phyloP scores from a whole-genome alignment of 306 rosid species.

The Pyrus bretschneideri region DNA sequence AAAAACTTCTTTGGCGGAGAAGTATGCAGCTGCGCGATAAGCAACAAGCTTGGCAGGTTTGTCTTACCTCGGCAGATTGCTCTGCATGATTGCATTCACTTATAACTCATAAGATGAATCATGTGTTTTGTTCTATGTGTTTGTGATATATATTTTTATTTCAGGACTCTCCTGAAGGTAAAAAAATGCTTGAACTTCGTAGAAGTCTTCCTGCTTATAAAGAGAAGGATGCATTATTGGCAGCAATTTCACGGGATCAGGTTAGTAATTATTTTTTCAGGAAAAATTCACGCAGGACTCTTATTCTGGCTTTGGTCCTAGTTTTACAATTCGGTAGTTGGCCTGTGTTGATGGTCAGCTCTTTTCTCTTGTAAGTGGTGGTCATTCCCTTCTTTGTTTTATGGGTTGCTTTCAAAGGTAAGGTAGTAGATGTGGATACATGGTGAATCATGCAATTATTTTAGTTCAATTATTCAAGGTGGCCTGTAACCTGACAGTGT shows the following conservation, averaged over 20 bases:
- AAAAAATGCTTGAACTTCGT: slow-evolving; percentile 69
- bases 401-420: neutral
- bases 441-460: neutral
- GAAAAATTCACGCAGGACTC: neutral
- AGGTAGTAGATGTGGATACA: neutral
- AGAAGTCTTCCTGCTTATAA: slow-evolving; percentile 77
- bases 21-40: slow-evolving; percentile 58
- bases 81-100: neutral
- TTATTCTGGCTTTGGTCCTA: neutral
- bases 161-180: slow-evolving; percentile 79
- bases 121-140: neutral
- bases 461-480: neutral
- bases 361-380: neutral
- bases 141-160: neutral
- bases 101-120: neutral
- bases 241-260: slow-evolving; percentile 71
- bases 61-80: neutral
- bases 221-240: slow-evolving; percentile 67
- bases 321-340: neutral
- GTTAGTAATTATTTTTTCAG: slow-evolving; percentile 21
- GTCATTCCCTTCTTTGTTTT: neutral
- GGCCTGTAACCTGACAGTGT: neutral
- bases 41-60: slow-evolving; percentile 89
- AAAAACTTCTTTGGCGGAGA: slow-evolving; percentile 47
- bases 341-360: neutral